Evolutionary conservation across 2,329 filamentous ascomycete genomes (phyloP), one percentile per base, ranked within the genome.

Genomic region (Cercospora citrullina): DNA sequence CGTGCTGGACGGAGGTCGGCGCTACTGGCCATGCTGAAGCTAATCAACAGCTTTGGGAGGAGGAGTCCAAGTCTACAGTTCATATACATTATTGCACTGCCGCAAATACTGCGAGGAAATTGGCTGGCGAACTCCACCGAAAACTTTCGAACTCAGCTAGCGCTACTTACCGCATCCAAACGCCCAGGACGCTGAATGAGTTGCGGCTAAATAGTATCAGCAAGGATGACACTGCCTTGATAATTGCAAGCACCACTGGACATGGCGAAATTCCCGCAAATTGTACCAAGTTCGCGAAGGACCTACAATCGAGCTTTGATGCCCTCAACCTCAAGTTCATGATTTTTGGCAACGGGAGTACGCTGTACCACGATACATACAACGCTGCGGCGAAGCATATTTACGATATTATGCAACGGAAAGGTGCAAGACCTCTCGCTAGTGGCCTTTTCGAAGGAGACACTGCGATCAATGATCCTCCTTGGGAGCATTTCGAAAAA

Each of bases 301-400:
- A 28, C 48, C 16, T 64, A 21, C 30, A n/a, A 14, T 14, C 14
- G 9, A 39, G 45, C 23, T 36, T 6, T 4, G 12, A 28, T 14
- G 23, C 4, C 12, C 12, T 30, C 33, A 6, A 28, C n/a, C 30
- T 66, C n/a, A 9, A 26, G 1, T 64, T 48, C 48, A 21, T 18
- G 16, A 30, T 67, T 9, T 67, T 67, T 39, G 65, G 65, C 4
- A 67, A 67, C 39, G 65, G 65, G 23, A 67, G 60, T 16, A 26
- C 23, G 26, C n/a, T 60, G 5, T 67, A 67, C n/a, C 31, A 33
- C 16, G 36, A 58, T 26, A 57, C 48, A 8, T 67, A 64, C 30
- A 67, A 67, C 42, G 61, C 31, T 5, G 60, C 59, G n/a, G 65
- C 65, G 4, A 63, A 51, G 23, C n/a, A 31, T 3, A 39, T 67